Conservation (phyloP, 1,284 basidiomycete genomes). For the Rhizoctonia solani region DNA sequence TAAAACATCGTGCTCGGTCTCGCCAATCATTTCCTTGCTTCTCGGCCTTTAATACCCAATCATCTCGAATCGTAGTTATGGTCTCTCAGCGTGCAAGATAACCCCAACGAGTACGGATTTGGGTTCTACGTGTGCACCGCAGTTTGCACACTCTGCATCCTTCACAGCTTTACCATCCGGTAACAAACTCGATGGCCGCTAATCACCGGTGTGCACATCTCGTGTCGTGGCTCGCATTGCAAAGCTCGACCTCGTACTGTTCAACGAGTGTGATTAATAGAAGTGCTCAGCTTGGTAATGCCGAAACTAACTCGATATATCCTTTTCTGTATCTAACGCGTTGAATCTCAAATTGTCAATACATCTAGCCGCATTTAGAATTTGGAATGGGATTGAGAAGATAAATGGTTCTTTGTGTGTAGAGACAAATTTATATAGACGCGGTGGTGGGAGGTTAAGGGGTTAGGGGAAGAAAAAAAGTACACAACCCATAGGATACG, state of each 20-base stretch:
- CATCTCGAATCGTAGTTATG: too few relatives aligned
- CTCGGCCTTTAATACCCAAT: too few relatives aligned
- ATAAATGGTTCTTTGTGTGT: neutral
- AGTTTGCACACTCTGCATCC: slow-evolving; percentile 63
- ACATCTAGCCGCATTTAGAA: neutral
- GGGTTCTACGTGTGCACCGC: slow-evolving; percentile 70
- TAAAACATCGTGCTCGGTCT: neutral
- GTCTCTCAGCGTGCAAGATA: slow-evolving; percentile 68
- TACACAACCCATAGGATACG: neutral
- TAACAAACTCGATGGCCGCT: slow-evolving; percentile 45
- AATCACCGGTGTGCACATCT: too few relatives aligned
- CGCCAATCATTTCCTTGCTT: too few relatives aligned
- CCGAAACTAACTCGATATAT: too few relatives aligned
- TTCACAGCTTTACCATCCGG: slow-evolving; percentile 74
- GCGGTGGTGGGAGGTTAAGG: neutral
- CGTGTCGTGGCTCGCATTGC: too few relatives aligned
- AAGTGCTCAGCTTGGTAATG: too few relatives aligned
- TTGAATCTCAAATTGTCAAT: too few relatives aligned
- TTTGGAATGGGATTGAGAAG: neutral
- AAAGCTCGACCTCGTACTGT: too few relatives aligned
- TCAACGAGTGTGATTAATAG: too few relatives aligned
- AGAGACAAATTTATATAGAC: slow-evolving; percentile 13
- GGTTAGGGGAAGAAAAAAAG: neutral
- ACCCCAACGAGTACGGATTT: slow-evolving; percentile 69
- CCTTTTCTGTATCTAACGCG: too few relatives aligned